A percentile compares a stretch with the other conserved stretches of the same genome.
Conservation (phyloP, 177 flowering plant genomes). For the Telopea speciosissima region DNA sequence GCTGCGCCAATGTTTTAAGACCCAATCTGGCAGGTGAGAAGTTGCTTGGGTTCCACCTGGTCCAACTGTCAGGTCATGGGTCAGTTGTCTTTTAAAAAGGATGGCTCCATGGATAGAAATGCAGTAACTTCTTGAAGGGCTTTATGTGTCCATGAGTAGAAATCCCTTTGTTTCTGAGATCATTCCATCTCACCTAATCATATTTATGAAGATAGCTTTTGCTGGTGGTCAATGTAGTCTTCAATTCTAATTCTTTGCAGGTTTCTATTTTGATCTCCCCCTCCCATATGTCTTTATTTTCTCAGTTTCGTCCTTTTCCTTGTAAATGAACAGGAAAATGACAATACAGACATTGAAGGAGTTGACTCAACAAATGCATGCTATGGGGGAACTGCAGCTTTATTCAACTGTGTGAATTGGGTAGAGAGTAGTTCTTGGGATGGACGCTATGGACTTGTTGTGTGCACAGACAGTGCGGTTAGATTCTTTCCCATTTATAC, state of each 20-base stretch:
- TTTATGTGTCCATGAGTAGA: too few species aligned
- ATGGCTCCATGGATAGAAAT: too few species aligned
- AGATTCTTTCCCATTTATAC: slow-evolving; percentile 12
- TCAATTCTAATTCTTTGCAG: neutral
- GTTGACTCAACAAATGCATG: slow-evolving; percentile 99
- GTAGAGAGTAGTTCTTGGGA: slow-evolving; percentile 99
- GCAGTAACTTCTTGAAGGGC: too few species aligned
- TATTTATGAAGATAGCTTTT: too few species aligned
- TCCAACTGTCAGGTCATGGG: too few species aligned
- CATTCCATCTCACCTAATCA: too few species aligned
- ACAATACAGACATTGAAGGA: slow-evolving; percentile 97
- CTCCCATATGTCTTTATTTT: neutral
- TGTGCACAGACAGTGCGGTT: slow-evolving; percentile 99
- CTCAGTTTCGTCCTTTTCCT: neutral
- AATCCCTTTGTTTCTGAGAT: too few species aligned
- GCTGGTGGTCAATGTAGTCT: too few species aligned
- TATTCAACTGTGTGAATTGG: slow-evolving; percentile 98
- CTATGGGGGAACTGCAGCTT: slow-evolving; percentile 99
- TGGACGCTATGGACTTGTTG: slow-evolving; percentile 98
- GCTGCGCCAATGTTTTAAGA: neutral
- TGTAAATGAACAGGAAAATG: slow-evolving; percentile 50
- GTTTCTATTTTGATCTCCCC: neutral
- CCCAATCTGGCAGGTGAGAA: too few species aligned
- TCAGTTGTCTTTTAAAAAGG: too few species aligned
- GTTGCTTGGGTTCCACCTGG: too few species aligned